A percentile compares a stretch with the other conserved stretches of the same genome.
Conservation (phyloP, 2,329 filamentous ascomycete species). For the Aspergillus udagawae region DNA sequence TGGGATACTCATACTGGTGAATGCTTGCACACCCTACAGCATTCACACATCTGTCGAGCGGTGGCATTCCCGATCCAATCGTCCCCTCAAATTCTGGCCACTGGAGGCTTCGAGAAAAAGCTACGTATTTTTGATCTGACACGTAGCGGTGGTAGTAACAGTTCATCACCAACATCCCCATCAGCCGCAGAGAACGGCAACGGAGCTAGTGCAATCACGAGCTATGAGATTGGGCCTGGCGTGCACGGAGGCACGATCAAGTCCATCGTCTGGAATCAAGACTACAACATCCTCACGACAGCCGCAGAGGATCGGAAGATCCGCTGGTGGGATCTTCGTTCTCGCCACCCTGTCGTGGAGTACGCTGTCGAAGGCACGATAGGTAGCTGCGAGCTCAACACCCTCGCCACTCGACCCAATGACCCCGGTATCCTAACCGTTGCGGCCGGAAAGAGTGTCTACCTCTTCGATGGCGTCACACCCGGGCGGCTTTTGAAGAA, state of each 20-base stretch:
- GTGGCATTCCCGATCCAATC: conserved; percentile 82
- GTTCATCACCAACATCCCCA: conserved; percentile 37
- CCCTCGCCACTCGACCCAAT: conserved; percentile 57
- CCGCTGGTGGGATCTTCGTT: conserved; percentile 88
- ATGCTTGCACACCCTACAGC: conserved; percentile 77
- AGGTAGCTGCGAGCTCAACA: conserved; percentile 85
- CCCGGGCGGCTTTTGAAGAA: conserved; percentile 72
- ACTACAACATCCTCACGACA: conserved; percentile 84
- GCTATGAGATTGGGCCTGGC: conserved; percentile 83
- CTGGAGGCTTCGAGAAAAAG: conserved; percentile 94
- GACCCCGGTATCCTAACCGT: conserved; percentile 76
- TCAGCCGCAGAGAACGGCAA: conserved; percentile 31
- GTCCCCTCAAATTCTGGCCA: conserved; percentile 76
- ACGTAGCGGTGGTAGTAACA: conserved; percentile 45
- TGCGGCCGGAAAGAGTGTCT: conserved; percentile 88
- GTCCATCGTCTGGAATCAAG: conserved; percentile 88
- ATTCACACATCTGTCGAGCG: conserved; percentile 92
- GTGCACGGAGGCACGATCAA: conserved; percentile 88
- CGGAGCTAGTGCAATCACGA: conserved; percentile 53
- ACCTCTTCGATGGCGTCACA: conserved; percentile 77
- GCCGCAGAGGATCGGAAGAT: conserved; percentile 87
- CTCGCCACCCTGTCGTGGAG: conserved; percentile 69
- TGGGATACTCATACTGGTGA: conserved; percentile 97
- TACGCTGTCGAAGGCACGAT: conserved; percentile 79
- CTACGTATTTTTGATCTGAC: conserved; percentile 87